Conservation (phyloP, 371 early-diverging fungal genomes). For the Chytridiales sp. region DNA sequence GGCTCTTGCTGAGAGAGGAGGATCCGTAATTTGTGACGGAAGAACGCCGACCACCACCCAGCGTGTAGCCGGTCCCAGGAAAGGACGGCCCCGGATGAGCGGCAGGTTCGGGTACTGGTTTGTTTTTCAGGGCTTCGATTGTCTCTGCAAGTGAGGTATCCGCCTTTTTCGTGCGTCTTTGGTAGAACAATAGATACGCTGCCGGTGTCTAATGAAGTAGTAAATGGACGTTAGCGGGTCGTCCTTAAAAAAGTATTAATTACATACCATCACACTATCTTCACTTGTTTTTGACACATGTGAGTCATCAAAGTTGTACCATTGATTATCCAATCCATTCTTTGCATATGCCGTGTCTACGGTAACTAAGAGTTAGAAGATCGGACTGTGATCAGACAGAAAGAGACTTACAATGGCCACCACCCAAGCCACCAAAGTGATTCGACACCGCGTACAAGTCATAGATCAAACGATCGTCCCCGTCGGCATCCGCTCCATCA, state of each 20-base stretch:
- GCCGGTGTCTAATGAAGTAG: conserved; percentile 56
- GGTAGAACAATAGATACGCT: conserved; percentile 87
- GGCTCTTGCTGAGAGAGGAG: too few relatives aligned
- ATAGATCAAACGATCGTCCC: conserved; percentile 56
- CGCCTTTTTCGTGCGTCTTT: conserved; percentile 44
- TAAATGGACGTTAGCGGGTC: background rate
- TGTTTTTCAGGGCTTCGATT: conserved; percentile 8
- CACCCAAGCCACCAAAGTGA: conserved; percentile 89
- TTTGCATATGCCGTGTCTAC: conserved; percentile 87
- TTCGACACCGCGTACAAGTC: conserved; percentile 88
- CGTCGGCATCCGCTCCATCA: conserved; percentile 6
- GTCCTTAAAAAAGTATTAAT: background rate
- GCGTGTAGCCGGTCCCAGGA: background rate
- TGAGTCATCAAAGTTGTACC: conserved; percentile 91
- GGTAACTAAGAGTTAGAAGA: conserved; percentile 1
- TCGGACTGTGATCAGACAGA: background rate
- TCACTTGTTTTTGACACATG: conserved; percentile 63
- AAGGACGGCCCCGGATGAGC: too few relatives aligned
- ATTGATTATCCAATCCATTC: conserved; percentile 64
- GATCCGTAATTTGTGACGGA: too few relatives aligned
- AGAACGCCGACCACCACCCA: background rate
- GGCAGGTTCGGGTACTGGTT: too few relatives aligned
- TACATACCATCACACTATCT: conserved; percentile 53
- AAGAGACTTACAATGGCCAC: conserved; percentile 67
- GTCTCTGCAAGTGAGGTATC: conserved; percentile 6